Base-by-base conservation (phyloP, 2,329 filamentous ascomycete genomes). In the Alternaria dauci region DNA sequence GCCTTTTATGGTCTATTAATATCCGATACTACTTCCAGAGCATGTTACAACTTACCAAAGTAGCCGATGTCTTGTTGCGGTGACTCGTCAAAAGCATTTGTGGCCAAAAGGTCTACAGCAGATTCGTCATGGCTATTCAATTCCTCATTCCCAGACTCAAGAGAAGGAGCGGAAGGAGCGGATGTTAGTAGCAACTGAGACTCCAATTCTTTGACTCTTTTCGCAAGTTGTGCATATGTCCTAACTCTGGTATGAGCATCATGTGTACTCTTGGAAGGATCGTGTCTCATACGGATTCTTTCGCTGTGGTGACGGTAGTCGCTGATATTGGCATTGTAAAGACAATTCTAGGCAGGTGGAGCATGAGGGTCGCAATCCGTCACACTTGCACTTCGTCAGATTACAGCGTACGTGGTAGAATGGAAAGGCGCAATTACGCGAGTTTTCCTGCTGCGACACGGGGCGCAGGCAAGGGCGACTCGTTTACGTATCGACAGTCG, bases 1-100 rank as follows among this genome's bases (percentile, higher is more conserved):
- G 0, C 32, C 32, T 36, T 14, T 36, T 1, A 0, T 0, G 2
- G 11, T 36, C 14, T 16, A 12, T 14, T 16, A 5, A 14, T 5
- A 14, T 4, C 32, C 14, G 5, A 14, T 8, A 12, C 5, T 36
- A 3, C 5, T 36, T 3, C 0, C 5, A 16, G 28, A 36, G 1
- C 5, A 12, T 36, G 12, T 0, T 36, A 36, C 32, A 3, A 14
- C 32, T 36, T 36, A 36, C 14, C 32, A 12, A 36, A 36, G 12
- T 36, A 14, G 32, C 32, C 32, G 5, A 36, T 36, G 14, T 36
- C 32, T 36, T 36, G 32, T 36, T 36, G 12, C 1, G 32, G 32
- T 16, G 32, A 16, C 5, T 36, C 32, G 32, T 36, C 32, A 36
- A 36, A 36, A 36, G 32, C 32, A 2, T 14, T 36, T 2, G 32